Evolutionary conservation across 2,329 filamentous ascomycete species (phyloP).

Genomic region (Sarocladium strictum): DNA sequence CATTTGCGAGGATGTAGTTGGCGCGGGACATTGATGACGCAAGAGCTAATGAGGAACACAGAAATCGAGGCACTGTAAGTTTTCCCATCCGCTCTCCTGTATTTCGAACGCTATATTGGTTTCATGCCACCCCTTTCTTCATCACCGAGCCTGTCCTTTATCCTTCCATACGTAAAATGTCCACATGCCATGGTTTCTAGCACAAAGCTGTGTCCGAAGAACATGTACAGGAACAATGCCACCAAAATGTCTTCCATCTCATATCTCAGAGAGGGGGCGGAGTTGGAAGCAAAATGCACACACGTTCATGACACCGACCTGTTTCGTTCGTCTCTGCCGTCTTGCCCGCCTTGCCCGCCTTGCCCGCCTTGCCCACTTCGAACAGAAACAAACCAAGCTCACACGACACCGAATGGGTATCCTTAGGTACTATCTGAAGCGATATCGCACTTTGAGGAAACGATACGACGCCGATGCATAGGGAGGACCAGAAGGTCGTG

Average conservation of each 20-base stretch:
- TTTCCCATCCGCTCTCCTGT: neutral
- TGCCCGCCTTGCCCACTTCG: neutral
- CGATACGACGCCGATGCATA: slow-evolving; percentile 56
- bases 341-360: neutral
- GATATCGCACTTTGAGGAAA: slow-evolving; percentile 79
- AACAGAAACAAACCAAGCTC: neutral
- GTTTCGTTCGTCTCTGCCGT: too few species aligned
- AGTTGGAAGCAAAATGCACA: too few species aligned
- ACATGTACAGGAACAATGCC: neutral
- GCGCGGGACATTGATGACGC: neutral
- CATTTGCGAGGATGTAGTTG: neutral
- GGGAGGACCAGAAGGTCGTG: slow-evolving; percentile 15
- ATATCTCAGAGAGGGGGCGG: too few species aligned
- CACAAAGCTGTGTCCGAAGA: neutral
- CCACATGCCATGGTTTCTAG: neutral
- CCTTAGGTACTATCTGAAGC: slow-evolving; percentile 79
- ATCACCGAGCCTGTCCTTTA: too few species aligned
- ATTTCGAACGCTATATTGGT: neutral
- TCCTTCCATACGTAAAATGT: too few species aligned
- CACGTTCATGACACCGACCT: too few species aligned
- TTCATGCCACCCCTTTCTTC: neutral
- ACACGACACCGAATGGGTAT: slow-evolving; percentile 11
- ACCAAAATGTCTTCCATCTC: neutral
- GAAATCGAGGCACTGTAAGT: slow-evolving; percentile 90
- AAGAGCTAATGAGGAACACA: slow-evolving; percentile 26